These are phyloP conservation scores for Teratosphaeria nubilosa DNA, from an alignment of 2,329 filamentous ascomycete genomes.

Conservation along the genomic window DNA sequence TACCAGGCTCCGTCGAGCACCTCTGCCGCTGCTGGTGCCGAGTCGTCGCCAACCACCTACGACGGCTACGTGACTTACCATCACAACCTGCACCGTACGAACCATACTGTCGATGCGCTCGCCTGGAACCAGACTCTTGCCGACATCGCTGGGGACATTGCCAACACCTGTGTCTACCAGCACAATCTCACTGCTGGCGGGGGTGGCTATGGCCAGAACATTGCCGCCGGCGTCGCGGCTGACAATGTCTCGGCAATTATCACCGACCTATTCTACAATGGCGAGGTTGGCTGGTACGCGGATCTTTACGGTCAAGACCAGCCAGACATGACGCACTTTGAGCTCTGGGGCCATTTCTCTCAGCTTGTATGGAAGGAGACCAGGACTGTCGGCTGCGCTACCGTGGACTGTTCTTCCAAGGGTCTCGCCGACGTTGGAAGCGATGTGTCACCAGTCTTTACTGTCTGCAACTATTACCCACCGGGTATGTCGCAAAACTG, in stretches of 20 bases:
- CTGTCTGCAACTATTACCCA: constrained; percentile 79
- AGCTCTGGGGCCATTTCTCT: constrained; percentile 63
- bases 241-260: constrained; percentile 56
- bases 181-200: constrained; percentile 58
- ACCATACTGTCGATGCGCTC: constrained; percentile 61
- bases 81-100: constrained; percentile 79
- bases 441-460: constrained; percentile 51
- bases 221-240: constrained; percentile 57
- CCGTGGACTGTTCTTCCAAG: constrained; percentile 45
- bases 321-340: constrained; percentile 54
- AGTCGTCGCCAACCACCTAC: constrained; percentile 15
- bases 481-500: constrained; percentile 46
- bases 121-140: constrained; percentile 57
- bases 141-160: constrained; percentile 52
- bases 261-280: constrained; percentile 82
- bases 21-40: constrained; percentile 4
- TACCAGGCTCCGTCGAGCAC: constrained; percentile 1
- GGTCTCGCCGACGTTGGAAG: constrained; percentile 36
- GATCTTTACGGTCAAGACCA: constrained; percentile 48
- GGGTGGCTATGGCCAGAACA: constrained; percentile 80
- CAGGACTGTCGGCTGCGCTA: constrained; percentile 53
- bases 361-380: constrained; percentile 63
- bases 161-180: constrained; percentile 57
- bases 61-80: constrained; percentile 47
- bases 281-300: constrained; percentile 52